Conservation (phyloP, 306 rosid genomes). For the Casuarina equisetifolia region DNA sequence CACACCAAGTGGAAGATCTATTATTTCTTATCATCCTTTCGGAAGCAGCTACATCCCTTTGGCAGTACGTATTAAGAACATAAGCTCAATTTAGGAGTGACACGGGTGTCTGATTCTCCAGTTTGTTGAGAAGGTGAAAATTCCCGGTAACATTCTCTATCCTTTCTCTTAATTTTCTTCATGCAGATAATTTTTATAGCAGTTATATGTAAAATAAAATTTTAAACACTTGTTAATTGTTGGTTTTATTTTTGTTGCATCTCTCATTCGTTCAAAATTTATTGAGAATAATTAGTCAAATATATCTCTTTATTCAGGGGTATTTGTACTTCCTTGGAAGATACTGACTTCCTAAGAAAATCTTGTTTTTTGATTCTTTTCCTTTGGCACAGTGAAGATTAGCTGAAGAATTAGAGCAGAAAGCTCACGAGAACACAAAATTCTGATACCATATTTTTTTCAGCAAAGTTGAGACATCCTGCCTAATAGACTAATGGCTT, state of each 20-base stretch:
- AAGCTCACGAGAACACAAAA: background rate
- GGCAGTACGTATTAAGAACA: slow-evolving; percentile 18
- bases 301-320: slow-evolving; percentile 12
- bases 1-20: slow-evolving; percentile 33
- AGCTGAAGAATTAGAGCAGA: background rate
- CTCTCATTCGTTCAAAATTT: slow-evolving; percentile 5
- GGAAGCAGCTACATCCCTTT: slow-evolving; percentile 30
- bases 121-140: slow-evolving; percentile 46
- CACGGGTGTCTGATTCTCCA: slow-evolving; percentile 30
- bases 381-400: slow-evolving; percentile 17
- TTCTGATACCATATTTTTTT: slow-evolving; percentile 30
- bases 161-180: slow-evolving; percentile 18
- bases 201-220: slow-evolving; percentile 13
- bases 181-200: slow-evolving; percentile 11
- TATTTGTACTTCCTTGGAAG: slow-evolving; percentile 20
- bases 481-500: slow-evolving; percentile 19
- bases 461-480: slow-evolving; percentile 29
- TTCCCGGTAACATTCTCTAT: slow-evolving; percentile 23
- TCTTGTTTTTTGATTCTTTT: background rate
- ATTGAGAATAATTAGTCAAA: background rate
- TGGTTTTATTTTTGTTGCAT: background rate
- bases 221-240: slow-evolving; percentile 13
- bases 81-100: slow-evolving; percentile 2
- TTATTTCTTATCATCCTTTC: slow-evolving; percentile 26
- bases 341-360: background rate